A percentile compares a stretch with the other conserved stretches of the same genome.
Conservation (phyloP, 768 basidiomycete genomes). For the Podaxis sp. region DNA sequence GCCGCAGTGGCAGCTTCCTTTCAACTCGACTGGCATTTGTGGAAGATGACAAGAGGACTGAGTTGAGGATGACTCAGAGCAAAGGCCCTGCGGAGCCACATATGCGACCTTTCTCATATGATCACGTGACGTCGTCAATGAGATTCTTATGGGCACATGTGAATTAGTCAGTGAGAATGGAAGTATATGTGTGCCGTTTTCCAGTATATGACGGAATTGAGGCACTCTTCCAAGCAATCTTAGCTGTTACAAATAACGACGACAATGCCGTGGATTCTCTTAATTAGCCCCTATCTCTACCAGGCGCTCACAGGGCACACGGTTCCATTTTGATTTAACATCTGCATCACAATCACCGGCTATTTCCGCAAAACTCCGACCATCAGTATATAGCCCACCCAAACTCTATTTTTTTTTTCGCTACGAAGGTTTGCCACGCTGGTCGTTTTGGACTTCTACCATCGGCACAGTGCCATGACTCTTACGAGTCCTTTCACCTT, state of each 20-base stretch:
- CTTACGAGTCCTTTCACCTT: conserved; percentile 36
- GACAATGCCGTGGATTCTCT: too few relatives aligned
- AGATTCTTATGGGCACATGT: neutral
- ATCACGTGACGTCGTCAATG: neutral
- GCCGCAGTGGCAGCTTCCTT: conserved; percentile 57
- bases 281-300: too few relatives aligned
- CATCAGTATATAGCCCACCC: conserved; percentile 20
- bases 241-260: too few relatives aligned
- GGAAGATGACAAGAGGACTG: neutral
- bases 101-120: neutral
- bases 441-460: conserved; percentile 40
- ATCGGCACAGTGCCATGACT: conserved; percentile 51
- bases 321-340: neutral
- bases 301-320: too few relatives aligned
- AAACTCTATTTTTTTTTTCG: conserved; percentile 16
- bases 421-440: conserved; percentile 49
- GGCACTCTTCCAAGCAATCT: too few relatives aligned
- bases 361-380: conserved; percentile 16
- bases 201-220: too few relatives aligned
- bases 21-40: conserved; percentile 56
- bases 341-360: neutral
- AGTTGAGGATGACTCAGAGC: neutral
- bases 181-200: too few relatives aligned
- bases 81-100: neutral
- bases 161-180: neutral